Conservation (phyloP, 23 red algal species). For the Chondrus crispus region DNA sequence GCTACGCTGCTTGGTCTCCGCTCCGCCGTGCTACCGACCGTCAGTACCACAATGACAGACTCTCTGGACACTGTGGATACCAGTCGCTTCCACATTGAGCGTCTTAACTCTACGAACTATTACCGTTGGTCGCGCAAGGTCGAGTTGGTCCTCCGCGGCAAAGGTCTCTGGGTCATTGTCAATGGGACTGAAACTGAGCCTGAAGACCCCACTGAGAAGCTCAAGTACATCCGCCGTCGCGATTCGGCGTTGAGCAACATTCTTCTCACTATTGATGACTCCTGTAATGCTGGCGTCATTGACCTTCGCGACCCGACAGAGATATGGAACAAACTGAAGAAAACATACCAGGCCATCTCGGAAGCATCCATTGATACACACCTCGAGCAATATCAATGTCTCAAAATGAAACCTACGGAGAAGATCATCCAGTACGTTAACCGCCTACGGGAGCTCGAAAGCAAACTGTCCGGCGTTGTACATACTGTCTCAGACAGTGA, state of each 20-base stretch:
- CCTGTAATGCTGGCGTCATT: background rate
- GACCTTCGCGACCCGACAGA: background rate
- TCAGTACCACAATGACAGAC: too few species aligned
- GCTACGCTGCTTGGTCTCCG: too few species aligned
- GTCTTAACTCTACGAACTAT: background rate
- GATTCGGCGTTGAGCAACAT: background rate
- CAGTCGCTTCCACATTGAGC: too few species aligned
- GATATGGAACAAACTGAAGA: background rate
- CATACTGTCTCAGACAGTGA: background rate
- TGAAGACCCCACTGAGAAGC: background rate
- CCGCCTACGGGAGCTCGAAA: background rate
- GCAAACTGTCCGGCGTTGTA: background rate
- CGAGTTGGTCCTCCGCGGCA: background rate
- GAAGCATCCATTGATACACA: background rate
- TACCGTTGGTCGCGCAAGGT: background rate
- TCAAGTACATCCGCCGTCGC: background rate
- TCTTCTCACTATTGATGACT: background rate
- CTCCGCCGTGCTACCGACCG: too few species aligned
- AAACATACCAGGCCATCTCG: background rate
- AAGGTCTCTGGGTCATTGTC: background rate
- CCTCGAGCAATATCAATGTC: background rate
- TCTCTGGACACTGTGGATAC: too few species aligned
- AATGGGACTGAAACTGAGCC: background rate
- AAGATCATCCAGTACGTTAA: slow-evolving; percentile 8
- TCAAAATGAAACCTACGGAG: background rate